These are phyloP conservation scores for Juglanconis sp. DNA, from an alignment of 2,329 filamentous ascomycete species.

Conservation along the genomic window DNA sequence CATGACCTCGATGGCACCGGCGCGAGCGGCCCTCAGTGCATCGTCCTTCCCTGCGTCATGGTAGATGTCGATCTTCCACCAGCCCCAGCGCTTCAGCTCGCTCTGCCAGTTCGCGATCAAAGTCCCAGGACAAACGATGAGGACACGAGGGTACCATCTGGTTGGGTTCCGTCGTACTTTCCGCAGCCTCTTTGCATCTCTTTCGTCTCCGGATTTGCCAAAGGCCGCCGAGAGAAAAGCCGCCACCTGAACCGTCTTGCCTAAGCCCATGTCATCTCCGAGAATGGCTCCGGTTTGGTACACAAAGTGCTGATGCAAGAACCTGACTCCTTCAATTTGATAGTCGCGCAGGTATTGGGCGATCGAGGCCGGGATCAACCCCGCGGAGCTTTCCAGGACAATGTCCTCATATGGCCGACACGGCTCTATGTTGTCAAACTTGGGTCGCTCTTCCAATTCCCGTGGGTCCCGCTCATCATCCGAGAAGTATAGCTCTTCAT, in stretches of 20 bases:
- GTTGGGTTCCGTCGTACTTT: conserved; percentile 66
- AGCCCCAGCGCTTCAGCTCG: conserved; percentile 87
- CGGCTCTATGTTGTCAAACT: conserved; percentile 62
- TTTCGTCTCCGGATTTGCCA: conserved; percentile 86
- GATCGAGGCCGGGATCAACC: conserved; percentile 81
- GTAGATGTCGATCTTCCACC: conserved; percentile 85
- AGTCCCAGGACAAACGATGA: conserved; percentile 86
- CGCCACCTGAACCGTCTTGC: conserved; percentile 95
- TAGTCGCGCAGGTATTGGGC: conserved; percentile 92
- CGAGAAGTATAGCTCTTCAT: conserved; percentile 71
- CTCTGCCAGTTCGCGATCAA: conserved; percentile 89
- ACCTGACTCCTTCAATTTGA: conserved; percentile 79
- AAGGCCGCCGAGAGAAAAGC: conserved; percentile 89
- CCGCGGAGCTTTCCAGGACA: conserved; percentile 68
- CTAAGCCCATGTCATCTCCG: conserved; percentile 95
- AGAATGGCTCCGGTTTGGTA: conserved; percentile 88
- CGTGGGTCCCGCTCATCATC: conserved; percentile 56
- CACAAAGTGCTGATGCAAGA: conserved; percentile 84
- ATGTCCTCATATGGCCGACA: conserved; percentile 73
- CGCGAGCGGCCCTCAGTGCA: conserved; percentile 67
- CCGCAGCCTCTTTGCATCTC: conserved; percentile 82
- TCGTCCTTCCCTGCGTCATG: conserved; percentile 70
- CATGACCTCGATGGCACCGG: conserved; percentile 81
- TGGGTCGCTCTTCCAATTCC: conserved; percentile 57
- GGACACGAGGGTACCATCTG: conserved; percentile 76